phyloP scores from a whole-genome alignment of 2,329 filamentous ascomycete genomes.

The Colletotrichum musicola region DNA sequence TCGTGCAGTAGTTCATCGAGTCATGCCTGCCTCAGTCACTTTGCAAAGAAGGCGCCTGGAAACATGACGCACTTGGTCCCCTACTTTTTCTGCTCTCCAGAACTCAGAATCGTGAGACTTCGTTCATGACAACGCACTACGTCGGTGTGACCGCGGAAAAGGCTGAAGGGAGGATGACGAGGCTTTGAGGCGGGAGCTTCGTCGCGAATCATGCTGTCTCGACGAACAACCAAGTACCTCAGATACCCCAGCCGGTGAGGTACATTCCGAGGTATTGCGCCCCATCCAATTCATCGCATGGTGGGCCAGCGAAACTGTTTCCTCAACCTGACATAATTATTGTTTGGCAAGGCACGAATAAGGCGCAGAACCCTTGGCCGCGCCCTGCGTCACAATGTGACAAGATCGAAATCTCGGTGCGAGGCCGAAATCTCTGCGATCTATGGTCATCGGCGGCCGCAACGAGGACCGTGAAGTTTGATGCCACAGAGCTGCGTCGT shows the following conservation, averaged over 20 bases:
- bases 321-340: conserved; percentile 27
- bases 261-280: too few species aligned
- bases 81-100: conserved; percentile 1
- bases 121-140: background rate
- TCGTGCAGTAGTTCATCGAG: conserved; percentile 4
- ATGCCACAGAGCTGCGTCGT: background rate
- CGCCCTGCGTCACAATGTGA: background rate
- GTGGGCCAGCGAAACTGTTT: conserved; percentile 15
- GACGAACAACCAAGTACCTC: too few species aligned
- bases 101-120: background rate
- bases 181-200: conserved; percentile 4
- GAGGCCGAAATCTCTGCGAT: conserved; percentile 5
- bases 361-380: conserved; percentile 8
- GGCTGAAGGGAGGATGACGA: conserved; percentile 10
- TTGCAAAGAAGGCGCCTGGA: conserved; percentile 6
- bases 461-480: background rate
- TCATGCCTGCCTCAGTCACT: conserved; percentile 12
- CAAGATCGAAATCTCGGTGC: background rate
- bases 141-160: conserved; percentile 10
- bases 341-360: background rate
- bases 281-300: background rate
- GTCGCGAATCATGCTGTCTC: background rate
- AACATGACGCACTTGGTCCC: conserved; percentile 23
- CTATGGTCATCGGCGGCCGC: conserved; percentile 2
- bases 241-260: too few species aligned